Conservation (phyloP, 208 protist genomes). For the Hexamita inflata region DNA sequence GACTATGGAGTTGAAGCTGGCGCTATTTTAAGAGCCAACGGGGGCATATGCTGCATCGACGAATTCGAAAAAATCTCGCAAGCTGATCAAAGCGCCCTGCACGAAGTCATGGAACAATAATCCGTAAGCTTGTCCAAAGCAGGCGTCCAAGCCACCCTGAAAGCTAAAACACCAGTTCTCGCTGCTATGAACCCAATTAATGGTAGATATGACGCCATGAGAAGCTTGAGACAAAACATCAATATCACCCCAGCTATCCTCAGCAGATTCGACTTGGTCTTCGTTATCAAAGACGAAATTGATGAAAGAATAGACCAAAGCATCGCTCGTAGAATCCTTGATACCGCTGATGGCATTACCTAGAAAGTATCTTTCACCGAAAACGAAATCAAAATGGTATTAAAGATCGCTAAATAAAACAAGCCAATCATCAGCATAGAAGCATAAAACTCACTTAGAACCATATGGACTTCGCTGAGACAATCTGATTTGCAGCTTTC, state of each 20-base stretch:
- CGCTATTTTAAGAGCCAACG: slow-evolving; percentile 97
- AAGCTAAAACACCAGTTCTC: slow-evolving; percentile 83
- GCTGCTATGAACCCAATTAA: slow-evolving; percentile 92
- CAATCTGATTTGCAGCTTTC: too few relatives aligned
- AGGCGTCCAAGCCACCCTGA: slow-evolving; percentile 86
- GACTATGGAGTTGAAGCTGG: slow-evolving; percentile 97
- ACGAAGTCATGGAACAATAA: slow-evolving; percentile 99
- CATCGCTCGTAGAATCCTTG: too few relatives aligned
- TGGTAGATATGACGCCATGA: slow-evolving; percentile 54
- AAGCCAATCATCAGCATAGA: too few relatives aligned
- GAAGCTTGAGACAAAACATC: slow-evolving; percentile 51
- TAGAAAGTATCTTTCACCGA: too few relatives aligned
- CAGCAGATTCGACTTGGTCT: slow-evolving; percentile 99
- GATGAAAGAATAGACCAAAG: too few relatives aligned
- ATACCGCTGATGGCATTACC: too few relatives aligned
- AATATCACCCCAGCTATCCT: slow-evolving; percentile 76
- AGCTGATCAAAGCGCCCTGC: slow-evolving; percentile 93
- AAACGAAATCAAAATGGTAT: too few relatives aligned
- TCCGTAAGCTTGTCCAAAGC: slow-evolving; percentile 96
- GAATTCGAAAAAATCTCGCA: slow-evolving; percentile 99
- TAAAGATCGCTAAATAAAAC: too few relatives aligned
- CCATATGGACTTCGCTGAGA: too few relatives aligned
- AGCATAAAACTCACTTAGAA: too few relatives aligned
- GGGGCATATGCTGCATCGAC: slow-evolving; percentile 98
- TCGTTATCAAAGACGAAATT: slow-evolving; percentile 95